A percentile compares a stretch with the other conserved stretches of the same genome.
Conservation (phyloP, 2,329 filamentous ascomycete species). For the Coniella lustricola region DNA sequence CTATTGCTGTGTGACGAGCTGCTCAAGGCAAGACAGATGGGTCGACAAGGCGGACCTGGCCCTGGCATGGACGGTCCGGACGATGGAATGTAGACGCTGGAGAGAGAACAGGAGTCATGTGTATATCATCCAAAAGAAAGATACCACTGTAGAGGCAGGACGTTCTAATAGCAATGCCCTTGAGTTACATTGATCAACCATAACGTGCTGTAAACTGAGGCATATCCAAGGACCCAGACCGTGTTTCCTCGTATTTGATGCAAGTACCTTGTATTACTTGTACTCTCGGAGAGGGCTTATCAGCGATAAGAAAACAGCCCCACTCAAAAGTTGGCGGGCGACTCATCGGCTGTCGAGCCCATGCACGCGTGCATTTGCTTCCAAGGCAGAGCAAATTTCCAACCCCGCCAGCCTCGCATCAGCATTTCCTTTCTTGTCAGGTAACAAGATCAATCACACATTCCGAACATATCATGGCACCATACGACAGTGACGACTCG, state of each 20-base stretch:
- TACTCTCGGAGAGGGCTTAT: slow-evolving; percentile 7
- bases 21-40: slow-evolving; percentile 97
- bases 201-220: too few species aligned
- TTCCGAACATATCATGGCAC: slow-evolving; percentile 46
- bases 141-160: slow-evolving; percentile 30
- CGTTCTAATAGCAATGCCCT: slow-evolving; percentile 12
- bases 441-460: slow-evolving; percentile 11
- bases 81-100: slow-evolving; percentile 22
- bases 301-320: slow-evolving; percentile 9
- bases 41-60: slow-evolving; percentile 53
- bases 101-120: not conserved
- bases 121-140: slow-evolving; percentile 16
- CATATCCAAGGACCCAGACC: too few species aligned
- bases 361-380: not conserved
- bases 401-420: slow-evolving; percentile 7
- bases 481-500: slow-evolving; percentile 84
- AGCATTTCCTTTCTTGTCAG: not conserved
- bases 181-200: not conserved
- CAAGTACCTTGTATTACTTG: not conserved
- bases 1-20: slow-evolving; percentile 93
- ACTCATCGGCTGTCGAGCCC: not conserved
- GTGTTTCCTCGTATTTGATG: too few species aligned
- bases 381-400: slow-evolving; percentile 8
- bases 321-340: slow-evolving; percentile 15
- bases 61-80: slow-evolving; percentile 58